A percentile compares a stretch with the other conserved stretches of the same genome.
Conservation (phyloP, 139 green algal species). For the Coelastrella sp. region DNA sequence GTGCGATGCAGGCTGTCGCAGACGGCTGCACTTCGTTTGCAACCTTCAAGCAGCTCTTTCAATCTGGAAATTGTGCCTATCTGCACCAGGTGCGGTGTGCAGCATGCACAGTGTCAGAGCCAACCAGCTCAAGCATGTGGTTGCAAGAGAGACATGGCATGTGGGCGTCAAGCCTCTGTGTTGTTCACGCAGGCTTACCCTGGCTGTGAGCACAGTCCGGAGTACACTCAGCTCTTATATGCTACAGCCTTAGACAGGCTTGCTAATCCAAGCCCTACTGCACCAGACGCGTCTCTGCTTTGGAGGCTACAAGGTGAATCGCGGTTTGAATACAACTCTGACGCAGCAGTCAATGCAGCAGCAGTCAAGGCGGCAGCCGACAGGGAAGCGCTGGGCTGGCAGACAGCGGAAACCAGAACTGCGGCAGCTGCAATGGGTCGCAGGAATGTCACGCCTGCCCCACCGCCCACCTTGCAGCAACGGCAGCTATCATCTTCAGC, state of each 20-base stretch:
- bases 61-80: neutral
- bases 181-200: slow-evolving; percentile 35
- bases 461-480: no score
- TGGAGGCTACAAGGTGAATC: slow-evolving; percentile 34
- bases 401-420: neutral
- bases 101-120: neutral
- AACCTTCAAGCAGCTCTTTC: slow-evolving; percentile 33
- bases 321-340: no score
- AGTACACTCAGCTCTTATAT: slow-evolving; percentile 48
- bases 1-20: neutral
- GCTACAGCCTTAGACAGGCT: slow-evolving; percentile 37
- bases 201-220: slow-evolving; percentile 37
- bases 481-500: neutral
- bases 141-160: no score
- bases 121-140: no score
- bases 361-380: neutral
- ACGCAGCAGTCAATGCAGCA: neutral
- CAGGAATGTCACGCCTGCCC: no score
- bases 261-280: slow-evolving; percentile 22
- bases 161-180: no score
- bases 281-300: neutral
- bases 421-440: neutral
- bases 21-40: neutral
- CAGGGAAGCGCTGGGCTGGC: no score
- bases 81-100: slow-evolving; percentile 36